phyloP scores from a whole-genome alignment of 2,329 filamentous ascomycete genomes.

The Pseudocercospora cruenta region DNA sequence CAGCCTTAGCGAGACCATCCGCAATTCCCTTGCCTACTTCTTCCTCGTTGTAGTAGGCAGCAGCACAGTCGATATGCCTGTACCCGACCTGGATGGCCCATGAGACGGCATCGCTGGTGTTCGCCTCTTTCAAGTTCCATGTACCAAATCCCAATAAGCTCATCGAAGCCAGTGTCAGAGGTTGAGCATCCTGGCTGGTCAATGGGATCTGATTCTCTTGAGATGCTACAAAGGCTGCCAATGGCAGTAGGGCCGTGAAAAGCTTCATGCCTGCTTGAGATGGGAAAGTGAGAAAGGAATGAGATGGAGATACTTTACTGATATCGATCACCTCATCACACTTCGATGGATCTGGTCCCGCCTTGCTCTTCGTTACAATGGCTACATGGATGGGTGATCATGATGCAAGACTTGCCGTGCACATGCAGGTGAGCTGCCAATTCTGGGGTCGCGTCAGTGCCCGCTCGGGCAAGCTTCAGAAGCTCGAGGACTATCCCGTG shows the following conservation, averaged over 20 bases:
- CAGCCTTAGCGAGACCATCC: conserved; percentile 39
- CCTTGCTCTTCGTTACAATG: not conserved
- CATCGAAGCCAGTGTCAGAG: conserved; percentile 36
- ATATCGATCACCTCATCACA: not conserved
- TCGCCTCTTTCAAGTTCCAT: conserved; percentile 42
- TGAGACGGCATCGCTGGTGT: conserved; percentile 43
- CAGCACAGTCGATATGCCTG: conserved; percentile 57
- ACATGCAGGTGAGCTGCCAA: conserved; percentile 1
- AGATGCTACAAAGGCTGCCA: conserved; percentile 29
- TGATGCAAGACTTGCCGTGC: conserved; percentile 22
- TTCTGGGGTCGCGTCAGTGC: not conserved
- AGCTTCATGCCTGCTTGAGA: conserved; percentile 22
- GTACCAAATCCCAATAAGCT: conserved; percentile 45
- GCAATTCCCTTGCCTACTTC: conserved; percentile 49
- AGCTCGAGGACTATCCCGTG: not conserved
- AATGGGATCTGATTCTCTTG: conserved; percentile 33
- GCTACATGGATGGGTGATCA: conserved; percentile 3
- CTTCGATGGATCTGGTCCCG: not conserved
- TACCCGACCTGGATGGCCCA: conserved; percentile 54
- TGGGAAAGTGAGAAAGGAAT: not conserved
- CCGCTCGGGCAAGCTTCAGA: not conserved
- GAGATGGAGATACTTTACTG: not conserved
- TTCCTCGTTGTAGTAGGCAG: conserved; percentile 49
- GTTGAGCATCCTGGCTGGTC: conserved; percentile 17
- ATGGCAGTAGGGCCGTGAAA: conserved; percentile 25